A percentile compares a stretch with the other conserved stretches of the same genome.
Conservation (phyloP, 2,329 filamentous ascomycete species). For the Ascochyta pisi region DNA sequence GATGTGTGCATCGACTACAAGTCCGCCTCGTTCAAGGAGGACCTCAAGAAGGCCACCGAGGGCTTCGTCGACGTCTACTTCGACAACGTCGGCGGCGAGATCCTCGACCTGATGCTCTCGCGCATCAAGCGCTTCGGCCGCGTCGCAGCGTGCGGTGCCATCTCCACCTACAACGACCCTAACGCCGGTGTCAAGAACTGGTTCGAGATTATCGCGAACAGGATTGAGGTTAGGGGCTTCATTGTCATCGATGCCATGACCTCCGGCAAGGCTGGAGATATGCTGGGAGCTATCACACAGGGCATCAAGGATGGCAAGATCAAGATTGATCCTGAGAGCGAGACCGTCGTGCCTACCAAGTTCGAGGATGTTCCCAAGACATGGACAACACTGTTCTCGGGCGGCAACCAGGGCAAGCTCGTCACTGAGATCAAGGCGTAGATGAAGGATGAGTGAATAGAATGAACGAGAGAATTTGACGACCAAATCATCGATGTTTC, state of each 20-base stretch:
- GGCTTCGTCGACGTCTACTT: slow-evolving; percentile 61
- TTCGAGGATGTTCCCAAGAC: slow-evolving; percentile 60
- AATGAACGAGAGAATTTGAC: neutral
- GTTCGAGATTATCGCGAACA: slow-evolving; percentile 53
- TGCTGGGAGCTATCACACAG: slow-evolving; percentile 34
- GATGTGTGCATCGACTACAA: slow-evolving; percentile 65
- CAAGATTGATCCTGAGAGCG: slow-evolving; percentile 52
- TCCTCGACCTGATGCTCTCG: slow-evolving; percentile 56
- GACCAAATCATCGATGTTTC: neutral
- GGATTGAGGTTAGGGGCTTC: slow-evolving; percentile 54
- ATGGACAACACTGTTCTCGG: slow-evolving; percentile 58
- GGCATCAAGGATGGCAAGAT: slow-evolving; percentile 56
- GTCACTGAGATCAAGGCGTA: slow-evolving; percentile 46
- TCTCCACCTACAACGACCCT: slow-evolving; percentile 52
- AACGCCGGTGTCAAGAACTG: slow-evolving; percentile 50
- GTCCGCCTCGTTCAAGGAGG: slow-evolving; percentile 53
- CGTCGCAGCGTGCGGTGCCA: slow-evolving; percentile 54
- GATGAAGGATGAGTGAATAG: neutral
- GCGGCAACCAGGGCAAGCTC: slow-evolving; percentile 57
- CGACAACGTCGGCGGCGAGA: slow-evolving; percentile 59
- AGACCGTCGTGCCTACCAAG: slow-evolving; percentile 55
- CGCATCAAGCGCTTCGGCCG: slow-evolving; percentile 52
- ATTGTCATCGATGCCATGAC: slow-evolving; percentile 52
- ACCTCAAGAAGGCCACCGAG: slow-evolving; percentile 56
- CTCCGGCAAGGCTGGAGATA: slow-evolving; percentile 35